Conservation (phyloP, 2,329 filamentous ascomycete genomes). For the Diaporthe ampelina region DNA sequence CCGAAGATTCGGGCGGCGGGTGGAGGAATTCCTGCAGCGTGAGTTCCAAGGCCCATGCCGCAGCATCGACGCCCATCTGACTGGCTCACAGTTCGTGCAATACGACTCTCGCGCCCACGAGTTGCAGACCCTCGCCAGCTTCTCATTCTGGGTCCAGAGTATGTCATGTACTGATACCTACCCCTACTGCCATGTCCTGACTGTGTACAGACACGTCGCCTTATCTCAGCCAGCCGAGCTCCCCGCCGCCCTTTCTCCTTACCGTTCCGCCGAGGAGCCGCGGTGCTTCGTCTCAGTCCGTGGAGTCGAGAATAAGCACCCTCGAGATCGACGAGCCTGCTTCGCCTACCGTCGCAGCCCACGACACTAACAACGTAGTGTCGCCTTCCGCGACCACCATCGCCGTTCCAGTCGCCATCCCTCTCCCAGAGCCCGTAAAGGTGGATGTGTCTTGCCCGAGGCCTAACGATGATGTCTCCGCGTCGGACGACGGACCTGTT, state of each 20-base stretch:
- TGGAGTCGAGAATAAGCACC: constrained; percentile 85
- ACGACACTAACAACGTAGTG: constrained; percentile 52
- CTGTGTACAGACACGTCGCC: constrained; percentile 57
- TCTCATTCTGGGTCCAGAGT: constrained; percentile 96
- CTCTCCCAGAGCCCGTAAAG: constrained; percentile 72
- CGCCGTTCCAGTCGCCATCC: constrained; percentile 5
- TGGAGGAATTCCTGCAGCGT: constrained; percentile 97
- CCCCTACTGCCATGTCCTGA: constrained; percentile 38
- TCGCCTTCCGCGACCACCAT: constrained; percentile 23
- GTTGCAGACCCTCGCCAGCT: constrained; percentile 88
- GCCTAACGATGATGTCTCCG: constrained; percentile 86
- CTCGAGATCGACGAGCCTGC: constrained; percentile 74
- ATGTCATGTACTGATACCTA: constrained; percentile 50
- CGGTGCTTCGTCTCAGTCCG: constrained; percentile 88
- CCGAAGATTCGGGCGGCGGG: constrained; percentile 87
- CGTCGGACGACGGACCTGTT: constrained; percentile 91
- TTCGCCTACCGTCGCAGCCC: constrained; percentile 62
- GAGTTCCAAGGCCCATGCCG: constrained; percentile 49
- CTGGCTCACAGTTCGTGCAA: constrained; percentile 81
- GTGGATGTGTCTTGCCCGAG: constrained; percentile 90
- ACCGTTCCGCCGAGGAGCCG: constrained; percentile 81
- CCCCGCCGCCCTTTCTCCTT: constrained; percentile 80
- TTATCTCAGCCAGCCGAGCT: constrained; percentile 70
- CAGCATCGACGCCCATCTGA: constrained; percentile 46
- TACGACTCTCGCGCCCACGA: constrained; percentile 95